Base-by-base conservation (phyloP, 2,329 filamentous ascomycete genomes). In the Claviceps pusilla region DNA sequence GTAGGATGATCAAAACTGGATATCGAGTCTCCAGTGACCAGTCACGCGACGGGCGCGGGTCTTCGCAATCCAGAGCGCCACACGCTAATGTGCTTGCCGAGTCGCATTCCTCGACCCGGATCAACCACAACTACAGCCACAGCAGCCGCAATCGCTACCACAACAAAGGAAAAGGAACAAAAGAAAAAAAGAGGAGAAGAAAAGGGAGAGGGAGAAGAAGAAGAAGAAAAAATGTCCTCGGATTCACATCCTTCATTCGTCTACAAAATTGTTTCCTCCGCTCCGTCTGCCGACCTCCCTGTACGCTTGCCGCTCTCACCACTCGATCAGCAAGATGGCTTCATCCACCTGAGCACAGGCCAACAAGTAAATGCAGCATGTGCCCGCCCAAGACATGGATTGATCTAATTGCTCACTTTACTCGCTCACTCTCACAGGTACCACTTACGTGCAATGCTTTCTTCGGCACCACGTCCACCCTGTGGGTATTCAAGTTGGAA, bases 191-290 rank as follows among this genome's bases (percentile, higher is more conserved):
- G 24, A 24, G 24, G 24, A 3, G 3, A 24, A 24, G 24, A 24
- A 24, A 24, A 24, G 2, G 24, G 24, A 3, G 3, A 24, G 2
- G 24, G 2, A 24, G 24, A 24, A 24, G 24, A 24, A 24, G 24
- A 24, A 24, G 3, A 48, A 19, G 2, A 37, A 16, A 52, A 14
- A 41, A 55, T 57, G 55, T 50, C 55, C 4, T 43, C 50, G 47
- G 43, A 35, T 10, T 42, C 67, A 68, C 56, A 73, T 64, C 51
- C 58, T 4, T 55, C 60, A 61, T 77, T 70, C 58, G 67, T 83
- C 58, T 83, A 83, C 73, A 83, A 84, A 61, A 83, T 84, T 62
- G 66, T 80, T 42, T 74, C 78, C 33, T 59, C 66, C 28, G 71
- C 74, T 29, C 79, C 80, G 35, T 73, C 74, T 7, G 67, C 71